Conservation (phyloP, 2,329 filamentous ascomycete genomes). For the Grosmannia clavigera region DNA sequence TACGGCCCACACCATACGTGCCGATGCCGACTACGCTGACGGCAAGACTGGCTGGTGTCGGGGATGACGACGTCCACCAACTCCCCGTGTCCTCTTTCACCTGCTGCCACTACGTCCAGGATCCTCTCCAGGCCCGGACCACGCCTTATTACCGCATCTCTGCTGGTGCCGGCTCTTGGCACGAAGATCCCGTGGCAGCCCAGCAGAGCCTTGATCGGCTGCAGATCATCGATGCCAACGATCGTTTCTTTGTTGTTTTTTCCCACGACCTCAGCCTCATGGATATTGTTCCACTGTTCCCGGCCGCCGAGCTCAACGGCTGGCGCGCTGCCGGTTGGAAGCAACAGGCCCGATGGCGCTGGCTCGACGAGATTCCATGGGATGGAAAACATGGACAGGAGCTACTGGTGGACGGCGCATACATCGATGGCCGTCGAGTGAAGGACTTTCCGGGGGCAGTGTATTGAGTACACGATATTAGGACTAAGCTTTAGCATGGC, state of each 20-base stretch:
- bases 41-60: not conserved
- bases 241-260: constrained; percentile 8
- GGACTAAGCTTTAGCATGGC: too few species aligned
- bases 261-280: constrained; percentile 11
- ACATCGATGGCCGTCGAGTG: not conserved
- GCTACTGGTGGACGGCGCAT: not conserved
- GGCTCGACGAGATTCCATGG: constrained; percentile 7
- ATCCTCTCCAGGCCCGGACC: not conserved
- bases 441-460: not conserved
- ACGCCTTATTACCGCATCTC: constrained; percentile 1
- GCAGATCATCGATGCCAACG: constrained; percentile 10
- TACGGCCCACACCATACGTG: constrained; percentile 13
- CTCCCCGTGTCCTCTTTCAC: not conserved
- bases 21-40: not conserved
- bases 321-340: constrained; percentile 9
- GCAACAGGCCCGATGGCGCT: constrained; percentile 9
- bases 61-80: not conserved
- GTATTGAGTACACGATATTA: too few species aligned
- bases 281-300: constrained; percentile 8
- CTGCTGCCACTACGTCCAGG: not conserved
- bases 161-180: not conserved
- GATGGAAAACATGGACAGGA: not conserved
- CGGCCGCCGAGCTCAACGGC: constrained; percentile 4
- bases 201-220: constrained; percentile 9
- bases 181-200: not conserved